Conservation (phyloP, 1,139 yeast species). For the Yamadazyma jaroonii region DNA sequence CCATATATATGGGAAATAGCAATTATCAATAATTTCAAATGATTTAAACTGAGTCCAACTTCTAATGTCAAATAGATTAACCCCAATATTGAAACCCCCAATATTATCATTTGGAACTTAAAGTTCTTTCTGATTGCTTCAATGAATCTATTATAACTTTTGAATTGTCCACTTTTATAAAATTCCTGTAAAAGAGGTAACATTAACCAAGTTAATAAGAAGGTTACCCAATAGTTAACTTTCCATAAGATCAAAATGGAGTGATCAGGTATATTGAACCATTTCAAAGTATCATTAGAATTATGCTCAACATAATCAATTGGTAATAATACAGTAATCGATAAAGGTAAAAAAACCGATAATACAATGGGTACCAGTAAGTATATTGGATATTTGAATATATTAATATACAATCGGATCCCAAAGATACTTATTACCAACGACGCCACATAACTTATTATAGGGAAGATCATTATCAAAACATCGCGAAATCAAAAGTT, state of each 20-base stretch:
- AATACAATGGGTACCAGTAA: conserved; percentile 32
- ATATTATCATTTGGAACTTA: conserved; percentile 57
- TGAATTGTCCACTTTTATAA: conserved; percentile 67
- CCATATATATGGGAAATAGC: conserved; percentile 82
- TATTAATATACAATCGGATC: conserved; percentile 34
- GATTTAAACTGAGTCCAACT: conserved; percentile 55
- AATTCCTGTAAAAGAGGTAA: conserved; percentile 72
- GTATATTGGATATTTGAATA: conserved; percentile 35
- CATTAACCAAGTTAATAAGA: conserved; percentile 68
- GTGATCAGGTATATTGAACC: conserved; percentile 35
- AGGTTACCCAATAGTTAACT: conserved; percentile 76
- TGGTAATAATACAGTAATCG: conserved; percentile 40
- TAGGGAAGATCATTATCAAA: conserved; percentile 4
- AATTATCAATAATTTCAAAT: conserved; percentile 66
- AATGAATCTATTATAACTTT: conserved; percentile 39
- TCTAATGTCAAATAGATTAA: conserved; percentile 59
- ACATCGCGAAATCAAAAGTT: no score
- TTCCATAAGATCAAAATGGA: conserved; percentile 66
- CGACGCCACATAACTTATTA: conserved; percentile 24
- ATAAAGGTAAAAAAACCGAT: conserved; percentile 44
- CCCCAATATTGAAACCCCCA: conserved; percentile 53
- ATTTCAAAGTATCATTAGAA: conserved; percentile 13
- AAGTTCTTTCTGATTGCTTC: conserved; percentile 61
- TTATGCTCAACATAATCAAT: conserved; percentile 37
- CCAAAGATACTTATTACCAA: conserved; percentile 32